Conservation (phyloP, 768 basidiomycete genomes). For the Mrakia hoshinonis region DNA sequence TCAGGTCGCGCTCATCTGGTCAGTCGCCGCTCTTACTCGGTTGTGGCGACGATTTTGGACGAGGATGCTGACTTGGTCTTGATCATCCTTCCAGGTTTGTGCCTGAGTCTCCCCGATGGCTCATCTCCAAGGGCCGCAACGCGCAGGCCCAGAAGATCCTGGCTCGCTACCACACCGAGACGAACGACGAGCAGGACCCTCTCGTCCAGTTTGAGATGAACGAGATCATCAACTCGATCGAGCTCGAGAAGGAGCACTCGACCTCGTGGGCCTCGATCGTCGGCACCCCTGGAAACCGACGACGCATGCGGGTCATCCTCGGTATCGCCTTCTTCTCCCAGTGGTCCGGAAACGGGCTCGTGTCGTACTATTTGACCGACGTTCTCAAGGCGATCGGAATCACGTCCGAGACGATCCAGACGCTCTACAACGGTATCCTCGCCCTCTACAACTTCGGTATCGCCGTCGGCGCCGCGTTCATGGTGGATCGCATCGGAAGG, state of each 20-base stretch:
- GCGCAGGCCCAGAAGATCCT: conserved; percentile 58
- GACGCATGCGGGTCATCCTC: conserved; percentile 16
- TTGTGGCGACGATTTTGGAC: background rate
- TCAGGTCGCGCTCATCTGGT: conserved; percentile 1
- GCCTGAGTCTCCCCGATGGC: conserved; percentile 78
- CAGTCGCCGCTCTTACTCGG: background rate
- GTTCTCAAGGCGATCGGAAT: conserved; percentile 49
- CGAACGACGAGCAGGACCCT: conserved; percentile 48
- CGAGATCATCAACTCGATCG: conserved; percentile 23
- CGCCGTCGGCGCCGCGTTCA: conserved; percentile 50
- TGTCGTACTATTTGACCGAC: conserved; percentile 65
- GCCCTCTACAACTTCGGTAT: conserved; percentile 52
- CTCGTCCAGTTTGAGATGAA: conserved; percentile 27
- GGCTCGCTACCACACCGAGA: conserved; percentile 62
- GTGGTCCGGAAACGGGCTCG: conserved; percentile 72
- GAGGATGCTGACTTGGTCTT: conserved; percentile 35
- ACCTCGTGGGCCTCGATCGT: conserved; percentile 3
- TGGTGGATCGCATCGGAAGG: conserved; percentile 61
- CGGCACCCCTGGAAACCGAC: conserved; percentile 16
- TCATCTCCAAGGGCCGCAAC: conserved; percentile 65
- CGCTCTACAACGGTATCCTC: conserved; percentile 46
- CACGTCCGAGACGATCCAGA: conserved; percentile 43
- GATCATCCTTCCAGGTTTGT: conserved; percentile 56
- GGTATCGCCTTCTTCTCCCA: conserved; percentile 51
- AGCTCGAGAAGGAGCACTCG: conserved; percentile 16